Percentiles rank a stretch among this genome's conserved stretches.
Evolutionary conservation across 164 flowering plant species (phyloP).

Genomic region (Chloranthus sessilifolius): DNA sequence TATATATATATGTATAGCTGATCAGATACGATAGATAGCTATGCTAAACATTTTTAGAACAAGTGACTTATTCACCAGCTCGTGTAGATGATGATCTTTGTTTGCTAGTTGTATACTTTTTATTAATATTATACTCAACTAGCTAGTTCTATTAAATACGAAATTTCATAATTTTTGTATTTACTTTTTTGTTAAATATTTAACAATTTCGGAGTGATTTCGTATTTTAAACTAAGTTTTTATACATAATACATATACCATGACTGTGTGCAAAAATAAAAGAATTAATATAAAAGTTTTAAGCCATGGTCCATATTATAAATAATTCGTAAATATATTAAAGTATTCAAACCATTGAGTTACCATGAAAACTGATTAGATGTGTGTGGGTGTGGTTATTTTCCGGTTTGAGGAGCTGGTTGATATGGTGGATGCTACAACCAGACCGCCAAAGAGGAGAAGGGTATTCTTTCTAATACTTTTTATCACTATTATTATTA

Average conservation of each 20-base stretch:
- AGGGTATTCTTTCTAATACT: constrained; percentile 27
- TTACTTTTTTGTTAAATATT: neutral
- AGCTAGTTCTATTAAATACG: too few relatives aligned
- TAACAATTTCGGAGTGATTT: neutral
- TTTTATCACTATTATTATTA: neutral
- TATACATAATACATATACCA: neutral
- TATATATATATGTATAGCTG: too few relatives aligned
- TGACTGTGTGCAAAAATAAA: neutral
- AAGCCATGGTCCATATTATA: neutral
- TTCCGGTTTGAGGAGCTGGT: constrained; percentile 46
- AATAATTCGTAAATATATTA: too few relatives aligned
- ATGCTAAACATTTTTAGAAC: too few relatives aligned
- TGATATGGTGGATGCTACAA: constrained; percentile 31
- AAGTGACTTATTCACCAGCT: too few relatives aligned
- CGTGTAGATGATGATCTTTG: too few relatives aligned
- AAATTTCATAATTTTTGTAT: too few relatives aligned
- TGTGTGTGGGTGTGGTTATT: constrained; percentile 7
- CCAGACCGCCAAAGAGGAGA: constrained; percentile 31
- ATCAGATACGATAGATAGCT: too few relatives aligned
- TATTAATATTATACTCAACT: too few relatives aligned
- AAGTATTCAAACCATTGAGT: too few relatives aligned
- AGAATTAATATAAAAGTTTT: neutral
- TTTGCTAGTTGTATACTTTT: too few relatives aligned
- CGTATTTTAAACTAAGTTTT: neutral
- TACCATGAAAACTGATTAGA: constrained; percentile 13